Conservation (phyloP, 2,329 filamentous ascomycete species). For the Dendrostoma leiphaemia region DNA sequence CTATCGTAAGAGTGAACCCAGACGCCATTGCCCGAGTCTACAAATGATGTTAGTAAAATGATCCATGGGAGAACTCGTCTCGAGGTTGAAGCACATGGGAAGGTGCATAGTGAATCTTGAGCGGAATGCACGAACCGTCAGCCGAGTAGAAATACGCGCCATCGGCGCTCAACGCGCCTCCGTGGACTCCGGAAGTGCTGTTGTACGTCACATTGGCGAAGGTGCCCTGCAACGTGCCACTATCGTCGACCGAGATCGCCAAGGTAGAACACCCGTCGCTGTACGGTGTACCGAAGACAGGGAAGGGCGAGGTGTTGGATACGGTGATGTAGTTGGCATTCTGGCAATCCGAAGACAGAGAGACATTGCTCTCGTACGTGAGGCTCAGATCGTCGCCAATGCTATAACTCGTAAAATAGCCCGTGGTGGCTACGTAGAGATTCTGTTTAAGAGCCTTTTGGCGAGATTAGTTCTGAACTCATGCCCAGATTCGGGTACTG, state of each 20-base stretch:
- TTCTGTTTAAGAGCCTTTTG: conserved; percentile 13
- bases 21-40: conserved; percentile 28
- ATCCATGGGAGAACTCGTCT: no score
- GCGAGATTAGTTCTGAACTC: conserved; percentile 7
- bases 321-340: conserved; percentile 22
- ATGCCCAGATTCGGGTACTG: neutral
- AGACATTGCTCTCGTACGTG: conserved; percentile 19
- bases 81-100: neutral
- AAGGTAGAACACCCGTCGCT: conserved; percentile 21
- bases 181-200: conserved; percentile 26
- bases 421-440: conserved; percentile 21
- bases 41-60: no score
- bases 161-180: conserved; percentile 22
- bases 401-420: conserved; percentile 21
- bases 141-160: conserved; percentile 29
- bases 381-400: conserved; percentile 19
- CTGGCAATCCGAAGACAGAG: conserved; percentile 14
- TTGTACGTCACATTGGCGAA: conserved; percentile 23
- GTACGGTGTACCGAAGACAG: conserved; percentile 24
- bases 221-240: conserved; percentile 17
- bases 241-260: conserved; percentile 24
- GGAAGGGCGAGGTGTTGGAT: conserved; percentile 19
- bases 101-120: neutral
- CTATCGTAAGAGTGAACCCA: conserved; percentile 28
- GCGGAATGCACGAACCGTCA: conserved; percentile 22